Evolutionary conservation across 2,329 filamentous ascomycete genomes (phyloP), one percentile per base, ranked within the genome.

Genomic region (Paraphoma sp.): DNA sequence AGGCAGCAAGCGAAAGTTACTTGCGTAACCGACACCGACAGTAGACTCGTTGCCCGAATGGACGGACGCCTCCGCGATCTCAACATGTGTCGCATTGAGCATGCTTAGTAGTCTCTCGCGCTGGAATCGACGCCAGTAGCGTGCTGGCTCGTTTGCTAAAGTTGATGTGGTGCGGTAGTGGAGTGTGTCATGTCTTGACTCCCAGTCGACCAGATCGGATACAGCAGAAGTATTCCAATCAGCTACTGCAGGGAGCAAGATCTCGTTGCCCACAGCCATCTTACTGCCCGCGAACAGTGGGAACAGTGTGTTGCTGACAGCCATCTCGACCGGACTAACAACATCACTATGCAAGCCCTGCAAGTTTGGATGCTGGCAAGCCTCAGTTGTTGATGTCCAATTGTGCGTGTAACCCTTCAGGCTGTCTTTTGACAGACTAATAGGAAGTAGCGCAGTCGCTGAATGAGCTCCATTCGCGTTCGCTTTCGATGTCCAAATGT

Each of bases 31-130:
- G 42, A 65, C 45, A 2, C 66, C 63, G 0, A 59, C 48, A 1
- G 54, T 53, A n/a, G 47, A 62, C 16, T 57, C 58, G 16, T 67
- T 68, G 1, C 54, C 54, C 10, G 52, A 48, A 48, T 61, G 57
- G 10, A 62, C 23, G 44, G 51, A 52, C 3, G 40, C 54, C 63
- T 88, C 84, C 2, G 83, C 84, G 9, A 76, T 71, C 4, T 68
- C 67, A 6, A 90, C 78, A 29, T 68, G 60, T 10, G 88, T 89
- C 9, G 80, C 84, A 65, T 93, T 92, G 68, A 87, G 84, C 87
- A 92, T 90, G 47, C 86, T 81, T 1, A 92, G 83, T 68, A 93
- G 90, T 1, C 90, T 87, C 69, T 92, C 89, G 2, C 90, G 86
- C 61, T 92, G 89, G 68, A 91, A 91, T 0, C 86, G 84, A 8